Conservation (phyloP, 192 early-diverging fungal genomes). For the Chytriomyces sp. region DNA sequence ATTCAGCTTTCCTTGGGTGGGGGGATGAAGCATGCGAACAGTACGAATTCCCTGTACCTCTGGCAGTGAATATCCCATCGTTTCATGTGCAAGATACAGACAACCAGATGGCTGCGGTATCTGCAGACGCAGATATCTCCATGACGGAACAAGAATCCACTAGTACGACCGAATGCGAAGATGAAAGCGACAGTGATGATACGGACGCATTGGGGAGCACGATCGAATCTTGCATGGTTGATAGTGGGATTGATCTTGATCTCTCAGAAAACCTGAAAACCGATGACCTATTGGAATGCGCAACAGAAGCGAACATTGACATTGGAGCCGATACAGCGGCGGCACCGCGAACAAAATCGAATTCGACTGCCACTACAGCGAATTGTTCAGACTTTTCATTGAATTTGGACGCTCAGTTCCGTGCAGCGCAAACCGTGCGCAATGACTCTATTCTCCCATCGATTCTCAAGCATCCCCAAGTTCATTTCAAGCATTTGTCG, state of each 20-base stretch:
- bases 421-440: background rate
- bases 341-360: background rate
- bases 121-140: background rate
- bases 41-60: background rate
- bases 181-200: background rate
- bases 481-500: slow-evolving; percentile 18
- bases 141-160: too few species aligned
- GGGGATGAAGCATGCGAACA: slow-evolving; percentile 18
- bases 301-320: too few species aligned
- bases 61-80: background rate
- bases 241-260: background rate
- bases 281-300: background rate
- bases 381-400: background rate
- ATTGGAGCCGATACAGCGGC: background rate
- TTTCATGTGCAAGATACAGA: background rate
- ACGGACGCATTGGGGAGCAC: background rate
- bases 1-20: slow-evolving; percentile 18
- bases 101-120: background rate
- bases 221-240: background rate
- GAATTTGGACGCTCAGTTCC: background rate
- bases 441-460: background rate
- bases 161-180: background rate
- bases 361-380: background rate
- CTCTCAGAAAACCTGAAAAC: background rate
- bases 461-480: slow-evolving; percentile 17